Base-by-base conservation (phyloP, 331 rosid genomes). In the Acacia pycnantha region DNA sequence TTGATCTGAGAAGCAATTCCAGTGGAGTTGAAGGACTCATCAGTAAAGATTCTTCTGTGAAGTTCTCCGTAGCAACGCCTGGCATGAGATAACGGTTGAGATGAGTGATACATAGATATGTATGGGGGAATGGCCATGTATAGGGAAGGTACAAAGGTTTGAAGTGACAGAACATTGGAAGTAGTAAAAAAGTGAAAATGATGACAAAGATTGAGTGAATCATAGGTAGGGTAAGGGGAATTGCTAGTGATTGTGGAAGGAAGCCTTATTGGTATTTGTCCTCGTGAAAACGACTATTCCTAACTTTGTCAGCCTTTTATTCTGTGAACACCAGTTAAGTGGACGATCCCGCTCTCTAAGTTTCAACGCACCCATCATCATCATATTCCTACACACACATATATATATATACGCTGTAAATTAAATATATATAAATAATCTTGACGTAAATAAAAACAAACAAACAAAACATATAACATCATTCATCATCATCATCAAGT, bases 361-460 rank as follows among this genome's bases (percentile, higher is more conserved):
- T 37, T 85, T 83, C 87, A 76, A 79, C 50, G 70, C 73, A 72
- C 8, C 40, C 85, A 82, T 79, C 83, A 72, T 59, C 66, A 11
- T 59, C 66, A 11, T 54, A 59, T 59, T 59, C 15, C 65, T 11
- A 58, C 1, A 2, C 14, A n/a, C 10, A 22, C 29, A n/a, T 2
- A 31, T 11, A 53, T 2, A 58, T 4, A 35, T 18, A 26, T 1
- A 61, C 35, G 35, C 67, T 27, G 33, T n/a, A 56, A 43, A 43
- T 5, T 50, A 50, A 62, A 62, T 26, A 26, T 56, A 56, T 53
- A 53, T 5, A 19, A 19, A 19, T 53, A 43, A 43, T 22, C 6
- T 53, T 53, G 22, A 8, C 8, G 9, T 18, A 53, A 53, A 18
- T 53, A 22, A 53, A 53, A 21, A 7, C 61, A 53, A 53, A 53